Evolutionary conservation across 495 filamentous ascomycete genomes (phyloP).

Genomic region (Trichoderma reesei): DNA sequence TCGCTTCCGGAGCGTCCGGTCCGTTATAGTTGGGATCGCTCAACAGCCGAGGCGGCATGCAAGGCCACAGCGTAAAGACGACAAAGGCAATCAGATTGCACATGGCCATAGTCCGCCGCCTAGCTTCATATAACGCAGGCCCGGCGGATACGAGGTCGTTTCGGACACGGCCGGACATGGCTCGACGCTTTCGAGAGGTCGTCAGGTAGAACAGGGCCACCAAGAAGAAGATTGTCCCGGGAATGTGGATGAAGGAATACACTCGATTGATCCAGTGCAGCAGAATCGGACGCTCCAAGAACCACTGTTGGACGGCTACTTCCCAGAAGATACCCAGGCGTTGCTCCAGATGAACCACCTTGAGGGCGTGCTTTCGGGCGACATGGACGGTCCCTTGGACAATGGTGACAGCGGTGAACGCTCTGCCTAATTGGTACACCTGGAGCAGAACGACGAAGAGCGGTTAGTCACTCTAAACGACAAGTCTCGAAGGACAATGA

Average conservation of each 20-base stretch:
- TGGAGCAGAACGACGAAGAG: background rate
- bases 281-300: slow-evolving; percentile 27
- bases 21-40: slow-evolving; percentile 28
- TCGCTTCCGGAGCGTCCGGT: background rate
- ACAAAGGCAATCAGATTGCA: slow-evolving; percentile 71
- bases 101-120: slow-evolving; percentile 59
- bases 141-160: background rate
- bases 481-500: no score
- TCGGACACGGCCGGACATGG: background rate
- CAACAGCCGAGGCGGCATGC: slow-evolving; percentile 70
- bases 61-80: slow-evolving; percentile 68
- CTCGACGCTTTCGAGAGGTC: slow-evolving; percentile 28
- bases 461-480: background rate
- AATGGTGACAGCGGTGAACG: slow-evolving; percentile 47
- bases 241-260: slow-evolving; percentile 77
- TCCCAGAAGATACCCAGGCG: slow-evolving; percentile 55
- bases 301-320: slow-evolving; percentile 47
- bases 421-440: slow-evolving; percentile 9
- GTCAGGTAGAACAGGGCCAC: slow-evolving; percentile 60
- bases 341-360: slow-evolving; percentile 48
- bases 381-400: slow-evolving; percentile 9
- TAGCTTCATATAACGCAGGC: slow-evolving; percentile 9
- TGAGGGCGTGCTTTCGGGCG: slow-evolving; percentile 43
- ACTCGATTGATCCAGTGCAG: slow-evolving; percentile 46
- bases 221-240: slow-evolving; percentile 53